Base-by-base conservation (phyloP, 352 stramenopile species). In the Pythium insidiosum region DNA sequence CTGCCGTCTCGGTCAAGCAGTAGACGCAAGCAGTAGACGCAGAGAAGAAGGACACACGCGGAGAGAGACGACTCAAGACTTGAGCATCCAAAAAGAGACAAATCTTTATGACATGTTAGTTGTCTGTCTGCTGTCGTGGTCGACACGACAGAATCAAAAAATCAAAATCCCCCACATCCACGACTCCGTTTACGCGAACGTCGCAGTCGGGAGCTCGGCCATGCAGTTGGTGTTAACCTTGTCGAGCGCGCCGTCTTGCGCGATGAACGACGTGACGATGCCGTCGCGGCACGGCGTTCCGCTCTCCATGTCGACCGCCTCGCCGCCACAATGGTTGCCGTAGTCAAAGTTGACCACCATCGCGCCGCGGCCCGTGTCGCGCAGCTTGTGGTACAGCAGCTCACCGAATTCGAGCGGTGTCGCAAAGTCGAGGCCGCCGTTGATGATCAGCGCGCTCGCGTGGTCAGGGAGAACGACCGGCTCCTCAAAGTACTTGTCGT, bases 331-430 rank as follows among this genome's bases (percentile, higher is more conserved):
- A 47, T 66, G 48, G 7, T 38, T 28, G 28, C 48, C 56, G 26
- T 56, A 56, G 47, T 53, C 47, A 37, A 61, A 63, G 15, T 42
- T 54, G 35, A 62, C 58, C 35, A 56, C 30, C 28, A 69, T 50
- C 25, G 58, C 33, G n/a, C 38, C 36, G 13, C 47, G 43, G 20
- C 46, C 38, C 10, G 28, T 25, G 40, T 47, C 53, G 5, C 29
- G 15, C 28, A 69, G 38, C 11, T 39, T 50, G 0, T 60, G 18
- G 49, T 61, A 63, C 24, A 59, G 33, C 16, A 57, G 38, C 23
- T 53, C 33, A 13, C 43, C 51, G 34, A 59, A 60, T 36, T 63
- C 54, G n/a, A 20, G 34, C 2, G 47, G 56, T 15, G 60, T 69
- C 29, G 37, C 16, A 19, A 60, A 48, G 43, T 69, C 60, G 16